Evolutionary conservation across 2,329 filamentous ascomycete species (phyloP).

Genomic region (Mollisiaceae sp.): DNA sequence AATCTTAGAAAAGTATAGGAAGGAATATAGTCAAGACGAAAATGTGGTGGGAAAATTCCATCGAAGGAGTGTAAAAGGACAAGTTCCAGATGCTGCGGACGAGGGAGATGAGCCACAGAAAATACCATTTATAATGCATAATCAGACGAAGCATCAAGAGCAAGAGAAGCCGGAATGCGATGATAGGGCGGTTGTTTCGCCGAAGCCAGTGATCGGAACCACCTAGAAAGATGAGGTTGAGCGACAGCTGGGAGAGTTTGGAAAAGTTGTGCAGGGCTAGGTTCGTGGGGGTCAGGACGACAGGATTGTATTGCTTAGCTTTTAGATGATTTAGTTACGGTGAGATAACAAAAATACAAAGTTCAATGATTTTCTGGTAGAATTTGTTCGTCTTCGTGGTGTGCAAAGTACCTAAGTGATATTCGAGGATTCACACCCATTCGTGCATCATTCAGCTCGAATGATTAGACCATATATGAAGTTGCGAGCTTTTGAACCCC

Average conservation of each 20-base stretch:
- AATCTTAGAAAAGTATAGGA: conserved; percentile 61
- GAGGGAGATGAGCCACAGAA: conserved; percentile 4
- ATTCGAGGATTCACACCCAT: too few species aligned
- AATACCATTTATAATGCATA: conserved; percentile 18
- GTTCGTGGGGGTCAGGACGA: neutral
- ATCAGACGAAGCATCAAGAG: conserved; percentile 10
- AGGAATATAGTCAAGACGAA: conserved; percentile 25
- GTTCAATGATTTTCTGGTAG: too few species aligned
- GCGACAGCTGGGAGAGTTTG: conserved; percentile 17
- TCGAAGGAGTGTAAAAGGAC: conserved; percentile 1
- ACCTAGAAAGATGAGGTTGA: conserved; percentile 16
- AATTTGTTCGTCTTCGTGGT: too few species aligned
- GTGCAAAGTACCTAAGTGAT: too few species aligned
- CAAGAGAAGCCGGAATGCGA: conserved; percentile 1
- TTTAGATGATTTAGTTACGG: neutral
- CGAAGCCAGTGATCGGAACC: conserved; percentile 7
- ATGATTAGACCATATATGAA: too few species aligned
- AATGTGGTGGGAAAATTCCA: conserved; percentile 17
- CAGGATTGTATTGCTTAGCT: neutral
- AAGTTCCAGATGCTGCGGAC: neutral
- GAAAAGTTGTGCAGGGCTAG: conserved; percentile 14
- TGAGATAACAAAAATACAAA: too few species aligned
- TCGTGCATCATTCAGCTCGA: too few species aligned
- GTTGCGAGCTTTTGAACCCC: too few species aligned
- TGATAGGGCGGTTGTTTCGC: neutral